These are phyloP conservation scores for Trypanosoma rangeli DNA, from an alignment of 208 protist species.

Conservation along the genomic window DNA sequence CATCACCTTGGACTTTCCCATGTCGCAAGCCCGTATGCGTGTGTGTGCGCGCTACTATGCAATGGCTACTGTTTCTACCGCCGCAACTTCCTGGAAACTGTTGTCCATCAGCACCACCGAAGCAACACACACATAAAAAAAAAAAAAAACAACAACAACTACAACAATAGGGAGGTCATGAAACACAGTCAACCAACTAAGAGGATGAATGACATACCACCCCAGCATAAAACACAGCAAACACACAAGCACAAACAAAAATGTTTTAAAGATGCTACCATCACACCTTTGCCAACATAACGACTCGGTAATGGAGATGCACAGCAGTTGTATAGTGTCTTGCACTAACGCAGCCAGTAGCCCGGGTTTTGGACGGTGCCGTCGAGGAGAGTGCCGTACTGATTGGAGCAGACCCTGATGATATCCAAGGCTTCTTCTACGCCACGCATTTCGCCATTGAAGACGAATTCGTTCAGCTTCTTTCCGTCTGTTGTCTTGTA, in stretches of 20 bases:
- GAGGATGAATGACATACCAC: neutral
- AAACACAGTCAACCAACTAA: neutral
- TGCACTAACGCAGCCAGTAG: constrained; percentile 55
- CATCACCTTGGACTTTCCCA: constrained; percentile 39
- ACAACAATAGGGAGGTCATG: neutral
- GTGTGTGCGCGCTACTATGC: neutral
- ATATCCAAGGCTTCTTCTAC: constrained; percentile 63
- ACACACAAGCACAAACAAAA: neutral
- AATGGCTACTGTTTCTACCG: neutral
- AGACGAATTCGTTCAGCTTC: constrained; percentile 84
- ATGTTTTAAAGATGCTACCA: neutral
- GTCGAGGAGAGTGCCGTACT: constrained; percentile 57
- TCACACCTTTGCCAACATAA: neutral
- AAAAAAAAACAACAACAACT: neutral
- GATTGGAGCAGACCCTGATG: constrained; percentile 49
- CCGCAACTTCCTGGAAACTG: neutral
- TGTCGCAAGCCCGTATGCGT: neutral
- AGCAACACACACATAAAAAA: neutral
- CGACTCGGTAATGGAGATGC: neutral
- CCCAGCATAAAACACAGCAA: neutral
- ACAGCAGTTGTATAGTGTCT: neutral
- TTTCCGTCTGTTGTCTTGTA: constrained; percentile 95
- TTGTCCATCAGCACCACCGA: neutral
- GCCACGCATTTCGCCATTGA: constrained; percentile 55
- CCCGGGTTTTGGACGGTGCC: constrained; percentile 37